A percentile compares a stretch with the other conserved stretches of the same genome.
Conservation (phyloP, 1,284 basidiomycete genomes). For the Afroboletus lepidellus region DNA sequence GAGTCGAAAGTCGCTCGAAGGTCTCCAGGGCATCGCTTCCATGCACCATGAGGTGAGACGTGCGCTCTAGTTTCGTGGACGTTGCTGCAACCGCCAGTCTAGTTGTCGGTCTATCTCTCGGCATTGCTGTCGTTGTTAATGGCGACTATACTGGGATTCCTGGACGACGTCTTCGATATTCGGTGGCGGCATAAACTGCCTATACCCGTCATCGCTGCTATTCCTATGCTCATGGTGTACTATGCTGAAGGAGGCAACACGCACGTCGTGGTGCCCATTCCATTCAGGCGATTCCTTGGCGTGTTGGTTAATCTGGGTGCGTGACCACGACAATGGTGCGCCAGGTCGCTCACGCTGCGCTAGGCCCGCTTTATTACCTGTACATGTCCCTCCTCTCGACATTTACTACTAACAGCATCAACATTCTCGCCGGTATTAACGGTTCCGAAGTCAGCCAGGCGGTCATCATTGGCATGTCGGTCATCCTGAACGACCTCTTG, state of each 20-base stretch:
- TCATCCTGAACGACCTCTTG: slow-evolving; percentile 89
- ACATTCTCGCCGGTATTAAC: slow-evolving; percentile 98
- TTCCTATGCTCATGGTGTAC: slow-evolving; percentile 95
- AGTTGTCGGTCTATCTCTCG: slow-evolving; percentile 92
- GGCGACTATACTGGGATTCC: slow-evolving; percentile 91
- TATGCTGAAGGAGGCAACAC: slow-evolving; percentile 94
- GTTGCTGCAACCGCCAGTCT: background rate
- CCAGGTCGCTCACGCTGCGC: slow-evolving; percentile 7
- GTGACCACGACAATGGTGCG: background rate
- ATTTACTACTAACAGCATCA: slow-evolving; percentile 98
- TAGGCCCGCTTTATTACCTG: slow-evolving; percentile 92
- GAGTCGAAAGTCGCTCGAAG: slow-evolving; percentile 42
- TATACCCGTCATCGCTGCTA: slow-evolving; percentile 92
- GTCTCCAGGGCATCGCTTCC: slow-evolving; percentile 73
- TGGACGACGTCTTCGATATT: slow-evolving; percentile 98
- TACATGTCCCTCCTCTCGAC: slow-evolving; percentile 97
- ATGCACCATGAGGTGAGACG: slow-evolving; percentile 80
- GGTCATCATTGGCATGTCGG: slow-evolving; percentile 86
- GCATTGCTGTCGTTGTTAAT: slow-evolving; percentile 88
- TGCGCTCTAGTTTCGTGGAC: background rate
- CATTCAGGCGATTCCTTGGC: slow-evolving; percentile 68
- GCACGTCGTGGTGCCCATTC: slow-evolving; percentile 90
- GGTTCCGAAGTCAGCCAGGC: slow-evolving; percentile 95
- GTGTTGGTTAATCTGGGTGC: slow-evolving; percentile 85
- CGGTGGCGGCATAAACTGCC: slow-evolving; percentile 98